phyloP scores from a whole-genome alignment of 139 green algal genomes.

The Gonium pectorale region DNA sequence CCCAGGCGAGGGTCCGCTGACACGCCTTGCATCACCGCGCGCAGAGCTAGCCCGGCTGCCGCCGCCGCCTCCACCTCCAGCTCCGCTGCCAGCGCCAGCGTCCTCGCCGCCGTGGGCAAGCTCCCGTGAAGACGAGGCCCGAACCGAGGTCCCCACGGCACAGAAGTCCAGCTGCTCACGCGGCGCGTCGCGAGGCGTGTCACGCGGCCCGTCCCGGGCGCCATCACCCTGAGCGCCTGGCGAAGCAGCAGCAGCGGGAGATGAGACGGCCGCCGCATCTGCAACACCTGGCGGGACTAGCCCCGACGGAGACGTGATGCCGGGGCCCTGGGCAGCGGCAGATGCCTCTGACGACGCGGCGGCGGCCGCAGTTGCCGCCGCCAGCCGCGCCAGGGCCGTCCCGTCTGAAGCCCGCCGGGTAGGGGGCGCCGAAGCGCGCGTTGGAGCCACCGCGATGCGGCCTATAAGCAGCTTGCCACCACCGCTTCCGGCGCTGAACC shows the following conservation, averaged over 20 bases:
- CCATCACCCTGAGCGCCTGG: too few species aligned
- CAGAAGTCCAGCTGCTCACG: not conserved
- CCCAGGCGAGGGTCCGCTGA: not conserved
- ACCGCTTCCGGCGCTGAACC: not conserved
- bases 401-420: too few species aligned
- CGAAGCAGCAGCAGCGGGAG: too few species aligned
- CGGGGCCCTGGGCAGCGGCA: too few species aligned
- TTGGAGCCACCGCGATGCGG: not conserved
- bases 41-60: not conserved
- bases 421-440: too few species aligned
- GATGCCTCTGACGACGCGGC: too few species aligned
- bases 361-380: too few species aligned
- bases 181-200: not conserved
- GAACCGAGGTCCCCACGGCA: constrained; percentile 21
- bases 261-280: too few species aligned
- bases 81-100: not conserved
- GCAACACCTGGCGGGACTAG: too few species aligned
- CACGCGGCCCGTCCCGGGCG: not conserved
- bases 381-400: too few species aligned
- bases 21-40: not conserved
- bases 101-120: not conserved
- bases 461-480: constrained; percentile 13
- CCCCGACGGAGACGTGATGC: too few species aligned
- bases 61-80: not conserved
- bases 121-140: not conserved